phyloP scores from a whole-genome alignment of 2,329 filamentous ascomycete genomes.

The Chalaropsis ovoidea region DNA sequence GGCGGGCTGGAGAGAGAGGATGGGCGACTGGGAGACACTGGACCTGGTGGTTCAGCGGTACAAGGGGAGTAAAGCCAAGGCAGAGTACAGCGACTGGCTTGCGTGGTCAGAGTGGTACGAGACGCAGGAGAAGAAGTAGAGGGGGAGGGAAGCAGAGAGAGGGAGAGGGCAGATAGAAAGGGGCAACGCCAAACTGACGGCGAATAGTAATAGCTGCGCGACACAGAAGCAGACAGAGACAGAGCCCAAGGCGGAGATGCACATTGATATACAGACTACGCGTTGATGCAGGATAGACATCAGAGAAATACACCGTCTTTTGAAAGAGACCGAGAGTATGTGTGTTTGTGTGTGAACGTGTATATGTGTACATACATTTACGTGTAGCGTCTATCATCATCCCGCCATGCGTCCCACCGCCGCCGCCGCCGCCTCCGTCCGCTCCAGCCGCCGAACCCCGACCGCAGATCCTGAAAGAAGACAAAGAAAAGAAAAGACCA shows the following conservation, averaged over 20 bases:
- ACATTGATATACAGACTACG: not conserved
- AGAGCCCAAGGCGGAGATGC: not conserved
- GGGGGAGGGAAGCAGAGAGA: not conserved
- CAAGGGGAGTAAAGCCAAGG: slow-evolving; percentile 66
- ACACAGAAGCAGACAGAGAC: slow-evolving; percentile 7
- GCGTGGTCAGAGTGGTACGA: slow-evolving; percentile 68
- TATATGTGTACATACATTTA: slow-evolving; percentile 20
- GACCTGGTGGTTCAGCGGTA: slow-evolving; percentile 73
- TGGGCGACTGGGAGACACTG: slow-evolving; percentile 68
- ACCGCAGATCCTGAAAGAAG: not conserved
- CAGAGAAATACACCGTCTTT: not conserved
- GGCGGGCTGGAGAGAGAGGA: slow-evolving; percentile 80
- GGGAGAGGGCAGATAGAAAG: not conserved
- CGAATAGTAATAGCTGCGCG: not conserved
- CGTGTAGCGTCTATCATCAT: slow-evolving; percentile 24
- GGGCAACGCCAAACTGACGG: not conserved
- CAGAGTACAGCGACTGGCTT: slow-evolving; percentile 65
- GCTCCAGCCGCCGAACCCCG: slow-evolving; percentile 4
- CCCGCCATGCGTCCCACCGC: slow-evolving; percentile 1
- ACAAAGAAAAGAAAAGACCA: slow-evolving; percentile 15
- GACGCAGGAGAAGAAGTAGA: not conserved
- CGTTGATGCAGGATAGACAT: not conserved
- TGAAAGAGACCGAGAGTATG: not conserved
- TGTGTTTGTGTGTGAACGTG: slow-evolving; percentile 6
- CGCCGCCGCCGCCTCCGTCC: not conserved